Base-by-base conservation (phyloP, 139 green algal genomes). In the Chlorella ohadii region DNA sequence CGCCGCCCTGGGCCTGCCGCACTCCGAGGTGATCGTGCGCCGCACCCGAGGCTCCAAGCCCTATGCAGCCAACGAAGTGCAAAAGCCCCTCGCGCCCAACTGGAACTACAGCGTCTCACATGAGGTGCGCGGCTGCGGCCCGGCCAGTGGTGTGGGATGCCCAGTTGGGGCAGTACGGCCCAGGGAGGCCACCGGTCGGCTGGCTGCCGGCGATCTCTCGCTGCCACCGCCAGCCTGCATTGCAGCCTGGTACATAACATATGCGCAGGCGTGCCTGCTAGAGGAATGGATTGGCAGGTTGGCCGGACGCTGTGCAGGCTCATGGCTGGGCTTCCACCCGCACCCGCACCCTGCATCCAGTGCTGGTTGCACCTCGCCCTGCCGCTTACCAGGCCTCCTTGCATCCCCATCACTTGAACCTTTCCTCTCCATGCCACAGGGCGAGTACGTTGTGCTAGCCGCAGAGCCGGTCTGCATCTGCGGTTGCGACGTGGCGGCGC, bases 91-190 rank as follows among this genome's bases (percentile, higher is more conserved):
- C 47, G 85, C 76, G 2, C 94, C 91, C 36, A 97, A 97, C 86
- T 96, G 96, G 88, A 98, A 98, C 76, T 98, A 94, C 86, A 98
- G 97, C 74, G 93, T 96, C 15, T 94, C 90, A 0, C 95, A 98
- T 83, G 94, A 98, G 89, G 92, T 92, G 73, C 1, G 72, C 31
- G 2, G 17, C 22, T 23, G 22, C 39, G n/a, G 19, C 1, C 4
- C 20, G 0, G 28, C 61, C 38, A 79, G 47, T 15, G 31, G 12
- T n/a, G n/a, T n/a, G 2, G 20, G 65, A 31, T 15, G 64, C 9
- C 9, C 28, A 23, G 65, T 6, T 38, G 65, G 7, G 15, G 65
- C 23, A 15, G 65, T 59, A 39, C 65, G 65, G n/a, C 5, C 65
- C 15, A 2, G 51, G 51, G 51, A 59, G 51, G 51, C 51, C 51